Evolutionary conservation across 306 rosid genomes (phyloP).

Genomic region (Canavalia ensiformis): DNA sequence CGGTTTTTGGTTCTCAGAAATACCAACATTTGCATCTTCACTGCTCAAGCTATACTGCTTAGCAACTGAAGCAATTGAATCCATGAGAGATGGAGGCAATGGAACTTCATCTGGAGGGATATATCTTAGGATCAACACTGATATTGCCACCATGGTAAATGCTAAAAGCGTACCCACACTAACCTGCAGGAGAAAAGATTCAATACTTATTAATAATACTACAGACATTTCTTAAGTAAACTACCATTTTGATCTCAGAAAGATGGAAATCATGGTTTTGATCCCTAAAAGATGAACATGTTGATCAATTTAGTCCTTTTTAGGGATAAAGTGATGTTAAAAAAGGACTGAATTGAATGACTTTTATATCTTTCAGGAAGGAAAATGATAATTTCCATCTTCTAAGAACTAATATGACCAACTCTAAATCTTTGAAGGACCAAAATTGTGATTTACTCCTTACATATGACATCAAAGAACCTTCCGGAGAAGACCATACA

Average conservation of each 20-base stretch:
- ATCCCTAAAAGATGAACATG: too few species aligned
- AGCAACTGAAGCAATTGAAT: slow-evolving; percentile 57
- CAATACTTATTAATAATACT: slow-evolving; percentile 27
- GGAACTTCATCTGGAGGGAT: slow-evolving; percentile 90
- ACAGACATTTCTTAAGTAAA: neutral
- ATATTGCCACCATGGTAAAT: slow-evolving; percentile 84
- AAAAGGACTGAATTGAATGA: too few species aligned
- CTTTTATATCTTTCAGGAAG: too few species aligned
- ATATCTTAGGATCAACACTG: slow-evolving; percentile 86
- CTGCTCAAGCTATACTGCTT: slow-evolving; percentile 25
- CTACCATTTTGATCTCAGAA: too few species aligned
- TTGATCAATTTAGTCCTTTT: too few species aligned
- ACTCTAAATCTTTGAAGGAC: too few species aligned
- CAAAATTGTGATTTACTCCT: too few species aligned
- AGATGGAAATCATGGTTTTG: too few species aligned
- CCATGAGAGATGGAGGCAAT: slow-evolving; percentile 73
- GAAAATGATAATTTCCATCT: too few species aligned
- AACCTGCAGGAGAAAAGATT: slow-evolving; percentile 64
- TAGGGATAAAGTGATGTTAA: too few species aligned
- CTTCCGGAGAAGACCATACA: slow-evolving; percentile 5
- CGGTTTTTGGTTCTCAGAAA: slow-evolving; percentile 59
- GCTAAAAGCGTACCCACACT: slow-evolving; percentile 97
- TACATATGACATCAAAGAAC: slow-evolving; percentile 13
- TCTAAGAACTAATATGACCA: too few species aligned
- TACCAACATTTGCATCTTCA: slow-evolving; percentile 36